Conservation (phyloP, 208 protist species). For the Endotrypanum monterogeii region DNA sequence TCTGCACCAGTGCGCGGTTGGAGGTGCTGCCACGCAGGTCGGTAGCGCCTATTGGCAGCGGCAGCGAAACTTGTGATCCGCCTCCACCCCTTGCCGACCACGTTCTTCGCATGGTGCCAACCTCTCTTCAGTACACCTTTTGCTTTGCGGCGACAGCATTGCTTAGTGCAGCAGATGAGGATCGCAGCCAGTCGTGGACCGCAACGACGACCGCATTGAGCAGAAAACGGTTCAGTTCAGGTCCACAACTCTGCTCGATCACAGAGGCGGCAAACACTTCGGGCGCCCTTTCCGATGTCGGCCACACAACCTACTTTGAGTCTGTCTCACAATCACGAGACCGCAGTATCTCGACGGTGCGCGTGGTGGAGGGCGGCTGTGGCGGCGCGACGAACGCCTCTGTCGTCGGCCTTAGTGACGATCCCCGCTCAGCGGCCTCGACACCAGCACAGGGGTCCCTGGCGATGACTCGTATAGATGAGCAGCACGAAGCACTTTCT, state of each 20-base stretch:
- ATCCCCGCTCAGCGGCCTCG: conserved; percentile 19
- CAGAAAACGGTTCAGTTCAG: neutral
- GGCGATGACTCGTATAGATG: conserved; percentile 11
- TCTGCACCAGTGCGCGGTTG: conserved; percentile 15
- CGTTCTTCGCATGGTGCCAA: conserved; percentile 30
- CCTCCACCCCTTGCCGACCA: conserved; percentile 22
- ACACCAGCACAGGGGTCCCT: conserved; percentile 9
- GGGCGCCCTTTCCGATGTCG: conserved; percentile 29
- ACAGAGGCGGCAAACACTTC: conserved; percentile 35
- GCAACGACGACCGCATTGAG: conserved; percentile 13
- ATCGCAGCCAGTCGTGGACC: conserved; percentile 32
- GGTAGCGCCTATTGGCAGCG: neutral
- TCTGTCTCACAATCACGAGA: conserved; percentile 24
- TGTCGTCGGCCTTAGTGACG: conserved; percentile 9
- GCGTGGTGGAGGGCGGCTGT: conserved; percentile 13
- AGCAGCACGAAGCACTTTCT: neutral
- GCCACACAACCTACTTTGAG: conserved; percentile 24
- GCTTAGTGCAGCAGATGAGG: conserved; percentile 33
- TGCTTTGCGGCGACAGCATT: conserved; percentile 46
- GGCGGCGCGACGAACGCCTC: conserved; percentile 2
- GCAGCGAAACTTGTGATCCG: conserved; percentile 14
- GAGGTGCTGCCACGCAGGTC: conserved; percentile 17
- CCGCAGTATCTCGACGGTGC: conserved; percentile 21
- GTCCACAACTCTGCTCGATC: conserved; percentile 17
- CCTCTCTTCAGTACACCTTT: conserved; percentile 43